Evolutionary conservation across 805 yeast species (phyloP), one percentile per base, ranked within the genome.

Genomic region (Torulaspora quercuum): DNA sequence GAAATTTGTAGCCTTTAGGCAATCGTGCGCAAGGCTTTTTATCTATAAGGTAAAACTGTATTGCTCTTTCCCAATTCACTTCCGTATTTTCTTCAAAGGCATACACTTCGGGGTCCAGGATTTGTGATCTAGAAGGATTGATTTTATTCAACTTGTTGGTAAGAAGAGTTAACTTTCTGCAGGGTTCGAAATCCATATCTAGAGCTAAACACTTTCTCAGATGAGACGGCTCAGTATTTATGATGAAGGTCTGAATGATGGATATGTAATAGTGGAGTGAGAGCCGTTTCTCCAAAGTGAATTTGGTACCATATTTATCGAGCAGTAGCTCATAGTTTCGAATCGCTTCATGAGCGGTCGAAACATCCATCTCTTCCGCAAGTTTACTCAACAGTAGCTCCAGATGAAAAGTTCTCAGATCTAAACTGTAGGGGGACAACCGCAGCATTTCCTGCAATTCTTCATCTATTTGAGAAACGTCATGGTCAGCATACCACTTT

Each of bases 151-250:
- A 61, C 40, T 70, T 73, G 19, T 74, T 66, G 38, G 64, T 64
- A n/a, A 78, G 57, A 48, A 80, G 74, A 7, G 84, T 73, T 19
- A 72, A 51, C 11, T 53, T 62, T 19, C 78, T 76, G 58, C 95
- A 87, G 2, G 60, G 63, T 17, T 63, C 63, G 46, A 71, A 73
- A 44, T 86, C 96, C 59, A 86, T 83, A 58, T 90, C 90, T 28
- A 76, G 70, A 37, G 82, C 78, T 32, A 90, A 64, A 56, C 97
- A 88, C 45, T 73, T 78, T 47, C 80, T 74, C 16, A 80, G 66
- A 25, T 69, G 67, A 16, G 68, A 68, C 10, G 74, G 74, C 41
- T 70, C 75, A 25, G 76, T 75, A 24, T 68, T 64, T 25, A 77
- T 66, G 5, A 78, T 72, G 48, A 69, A 78, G 33, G 73, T 59